Evolutionary conservation across 306 rosid species (phyloP), one percentile per base, ranked within the genome.

Genomic region (Prinsepia uniflora): DNA sequence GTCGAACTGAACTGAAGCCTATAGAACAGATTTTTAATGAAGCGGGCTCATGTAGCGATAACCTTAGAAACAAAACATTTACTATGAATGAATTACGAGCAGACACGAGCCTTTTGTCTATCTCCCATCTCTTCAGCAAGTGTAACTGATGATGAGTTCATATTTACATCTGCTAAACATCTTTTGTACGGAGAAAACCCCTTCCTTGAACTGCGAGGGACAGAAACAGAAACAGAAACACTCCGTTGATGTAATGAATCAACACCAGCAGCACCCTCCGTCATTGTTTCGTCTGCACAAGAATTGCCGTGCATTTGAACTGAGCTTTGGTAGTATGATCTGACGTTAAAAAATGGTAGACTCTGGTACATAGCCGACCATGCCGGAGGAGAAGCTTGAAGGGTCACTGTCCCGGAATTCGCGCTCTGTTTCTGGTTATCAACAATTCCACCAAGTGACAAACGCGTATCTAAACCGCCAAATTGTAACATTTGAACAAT

Each of bases 181-280:
- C 94, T 83, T 81, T 93, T 93, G 76, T 90, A 93, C 36, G 96
- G 94, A 56, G 83, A 88, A 74, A 93, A 90, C 34, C 98, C 98
- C 77, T 73, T 84, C 55, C 79, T 67, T 48, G 86, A 72, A 50
- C 82, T 84, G 77, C 75, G 65, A 73, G 80, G 70, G 10, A 70
- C 71, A 52, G 72, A 46, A 19, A 1, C 71, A 52, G 72, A 46
- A 19, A 1, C 52, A 36, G 71, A 46, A 19, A 1, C 52, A 36
- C 69, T 72, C 20, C 61, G 75, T 74, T 70, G 72, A 50, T 63
- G 19, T 53, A 53, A 75, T 8, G 84, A 85, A 64, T 87, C 88
- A 19, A 60, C 84, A 15, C 36, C 36, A 30, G 36, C 36, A 30
- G 36, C 4, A 30, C 36, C 36, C 36, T 30, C 36, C 2, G 36